Evolutionary conservation across 2,329 filamentous ascomycete species (phyloP), one percentile per base, ranked within the genome.

Genomic region (Penicillium sp.): DNA sequence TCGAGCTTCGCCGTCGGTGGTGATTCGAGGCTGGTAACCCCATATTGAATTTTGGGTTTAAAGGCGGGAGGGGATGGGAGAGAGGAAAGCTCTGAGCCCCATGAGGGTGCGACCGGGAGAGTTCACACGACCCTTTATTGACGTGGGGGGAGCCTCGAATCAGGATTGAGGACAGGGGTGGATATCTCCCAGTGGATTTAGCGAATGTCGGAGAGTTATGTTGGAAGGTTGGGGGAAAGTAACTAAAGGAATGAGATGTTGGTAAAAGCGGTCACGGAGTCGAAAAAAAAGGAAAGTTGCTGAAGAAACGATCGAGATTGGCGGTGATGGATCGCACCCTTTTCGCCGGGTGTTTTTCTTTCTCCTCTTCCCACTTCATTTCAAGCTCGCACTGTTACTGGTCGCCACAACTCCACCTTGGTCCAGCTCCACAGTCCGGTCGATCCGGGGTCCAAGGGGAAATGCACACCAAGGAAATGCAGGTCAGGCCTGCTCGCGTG

Each of bases 1-100:
- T 65, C 48, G 73, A 75, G 62, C 73, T 75, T 53, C 73, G 72
- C 60, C 73, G 70, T 57, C 73, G 70, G 61, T 75, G 73, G 56
- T 75, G 73, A 54, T 64, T 71, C 44, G 67, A 67, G 47, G 70
- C 62, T 27, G 70, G 66, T 52, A 73, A 60, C 52, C 70, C 71
- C 73, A 75, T 75, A 48, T 44, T 73, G 57, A 24, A 39, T 35
- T 41, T 39, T 46, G 9, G 48, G 53, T 45, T 56, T 60, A 60
- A 52, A 57, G n/a, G 39, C 55, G 35, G 47, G 52, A 60, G 49
- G 53, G 52, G 57, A 48, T 26, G 54, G 39, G 35, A 22, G 45
- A 50, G 24, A 44, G 26, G 45, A 57, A 49, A 57, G 21, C 35
- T 59, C 56, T 52, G 43, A 55, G 45, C 60, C 62, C 61, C 63